Percentiles rank a stretch among this genome's conserved stretches.
Conservation (phyloP, 345 rosid species). For the Melastoma malabathricum region DNA sequence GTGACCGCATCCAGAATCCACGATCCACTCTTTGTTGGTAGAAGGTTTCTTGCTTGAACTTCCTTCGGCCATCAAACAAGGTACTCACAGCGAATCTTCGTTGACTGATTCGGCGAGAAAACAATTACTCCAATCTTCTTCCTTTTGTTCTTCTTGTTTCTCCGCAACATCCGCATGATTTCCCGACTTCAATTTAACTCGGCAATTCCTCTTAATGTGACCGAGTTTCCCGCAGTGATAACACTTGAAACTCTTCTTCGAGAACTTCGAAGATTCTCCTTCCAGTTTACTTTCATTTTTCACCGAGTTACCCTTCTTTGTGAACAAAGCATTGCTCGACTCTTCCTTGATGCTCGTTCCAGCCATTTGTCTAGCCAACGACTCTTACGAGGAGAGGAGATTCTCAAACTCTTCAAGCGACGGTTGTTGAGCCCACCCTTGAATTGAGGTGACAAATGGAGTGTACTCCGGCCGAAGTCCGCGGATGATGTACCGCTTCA, state of each 20-base stretch:
- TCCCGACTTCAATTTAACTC: slow-evolving; percentile 2
- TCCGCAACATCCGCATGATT: too few relatives aligned
- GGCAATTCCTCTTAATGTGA: slow-evolving; percentile 4
- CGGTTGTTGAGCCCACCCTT: slow-evolving; percentile 8
- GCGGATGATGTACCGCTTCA: slow-evolving; percentile 3
- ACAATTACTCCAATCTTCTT: too few relatives aligned
- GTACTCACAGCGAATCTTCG: neutral
- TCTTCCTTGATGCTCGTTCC: too few relatives aligned
- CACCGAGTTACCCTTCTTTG: neutral
- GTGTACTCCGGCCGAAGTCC: neutral
- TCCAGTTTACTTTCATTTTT: neutral
- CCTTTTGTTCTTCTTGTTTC: too few relatives aligned
- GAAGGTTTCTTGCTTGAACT: too few relatives aligned
- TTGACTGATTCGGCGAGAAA: neutral
- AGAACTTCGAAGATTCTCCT: neutral
- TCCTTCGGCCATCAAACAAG: slow-evolving; percentile 3
- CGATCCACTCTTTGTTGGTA: neutral
- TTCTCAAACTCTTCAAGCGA: slow-evolving; percentile 9
- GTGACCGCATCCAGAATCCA: slow-evolving; percentile 11
- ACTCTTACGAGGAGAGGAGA: slow-evolving; percentile 3
- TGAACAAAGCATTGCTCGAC: neutral
- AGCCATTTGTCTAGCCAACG: slow-evolving; percentile 4
- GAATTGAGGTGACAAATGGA: neutral
- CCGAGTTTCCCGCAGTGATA: neutral
- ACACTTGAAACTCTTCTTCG: neutral